phyloP scores from a whole-genome alignment of 2,329 filamentous ascomycete species.

The Calonectria pseudoreteaudii region DNA sequence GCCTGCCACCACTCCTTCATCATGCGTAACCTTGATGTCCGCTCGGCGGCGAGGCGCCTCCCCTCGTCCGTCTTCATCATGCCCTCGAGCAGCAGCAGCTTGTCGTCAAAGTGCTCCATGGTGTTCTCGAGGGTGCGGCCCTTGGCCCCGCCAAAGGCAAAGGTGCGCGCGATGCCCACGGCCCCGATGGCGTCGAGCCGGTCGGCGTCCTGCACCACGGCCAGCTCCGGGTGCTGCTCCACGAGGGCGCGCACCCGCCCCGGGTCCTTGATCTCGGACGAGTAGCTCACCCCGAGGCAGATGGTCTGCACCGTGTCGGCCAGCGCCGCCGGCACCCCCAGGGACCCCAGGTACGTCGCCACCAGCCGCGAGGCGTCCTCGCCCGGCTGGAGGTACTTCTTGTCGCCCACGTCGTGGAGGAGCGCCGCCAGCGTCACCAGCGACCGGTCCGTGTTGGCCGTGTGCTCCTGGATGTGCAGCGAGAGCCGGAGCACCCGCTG shows the following conservation, averaged over 20 bases:
- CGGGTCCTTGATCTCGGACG: conserved; percentile 76
- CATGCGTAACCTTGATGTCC: conserved; percentile 62
- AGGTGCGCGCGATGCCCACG: conserved; percentile 80
- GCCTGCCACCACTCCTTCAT: conserved; percentile 71
- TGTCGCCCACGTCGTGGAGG: conserved; percentile 90
- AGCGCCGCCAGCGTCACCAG: conserved; percentile 77
- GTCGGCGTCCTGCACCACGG: conserved; percentile 92
- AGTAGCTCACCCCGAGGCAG: conserved; percentile 83
- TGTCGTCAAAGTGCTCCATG: conserved; percentile 81
- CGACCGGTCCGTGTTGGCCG: conserved; percentile 53
- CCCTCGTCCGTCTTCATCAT: conserved; percentile 75
- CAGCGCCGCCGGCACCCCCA: conserved; percentile 68
- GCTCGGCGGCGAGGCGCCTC: conserved; percentile 62
- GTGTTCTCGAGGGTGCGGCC: conserved; percentile 70
- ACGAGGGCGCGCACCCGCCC: conserved; percentile 71
- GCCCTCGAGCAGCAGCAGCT: conserved; percentile 73
- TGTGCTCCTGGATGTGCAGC: conserved; percentile 69
- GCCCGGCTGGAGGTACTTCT: conserved; percentile 76
- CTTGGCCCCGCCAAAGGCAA: conserved; percentile 75
- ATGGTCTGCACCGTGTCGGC: conserved; percentile 77
- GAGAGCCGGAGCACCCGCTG: conserved; percentile 82
- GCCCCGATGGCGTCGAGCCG: conserved; percentile 91
- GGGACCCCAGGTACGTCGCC: conserved; percentile 63
- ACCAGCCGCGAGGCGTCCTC: conserved; percentile 70
- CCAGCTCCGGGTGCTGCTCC: conserved; percentile 68